These are phyloP conservation scores for Cadophora luteo-olivacea DNA, from an alignment of 2,329 filamentous ascomycete genomes.

Conservation along the genomic window DNA sequence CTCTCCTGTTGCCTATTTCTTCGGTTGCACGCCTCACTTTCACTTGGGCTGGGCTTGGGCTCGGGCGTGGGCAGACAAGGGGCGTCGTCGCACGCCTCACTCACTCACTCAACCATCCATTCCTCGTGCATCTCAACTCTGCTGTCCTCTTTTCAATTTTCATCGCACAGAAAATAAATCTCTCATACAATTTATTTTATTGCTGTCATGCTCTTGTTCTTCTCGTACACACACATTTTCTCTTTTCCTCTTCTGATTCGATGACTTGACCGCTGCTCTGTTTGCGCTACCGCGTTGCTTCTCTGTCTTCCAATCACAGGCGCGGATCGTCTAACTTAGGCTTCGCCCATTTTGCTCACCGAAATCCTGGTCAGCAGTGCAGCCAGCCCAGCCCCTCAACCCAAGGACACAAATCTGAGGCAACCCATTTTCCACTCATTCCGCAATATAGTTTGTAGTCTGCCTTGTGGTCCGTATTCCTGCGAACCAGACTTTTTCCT, in stretches of 20 bases:
- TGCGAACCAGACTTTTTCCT: conserved; percentile 27
- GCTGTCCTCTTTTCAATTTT: neutral
- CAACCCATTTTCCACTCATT: conserved; percentile 3
- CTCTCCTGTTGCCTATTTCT: conserved; percentile 28
- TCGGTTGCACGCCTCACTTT: conserved; percentile 37
- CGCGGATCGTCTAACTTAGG: neutral
- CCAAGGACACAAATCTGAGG: conserved; percentile 3
- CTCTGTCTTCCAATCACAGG: conserved; percentile 16
- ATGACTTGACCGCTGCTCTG: conserved; percentile 17
- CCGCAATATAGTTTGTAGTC: conserved; percentile 35
- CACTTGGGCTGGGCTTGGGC: neutral
- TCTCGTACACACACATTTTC: conserved; percentile 6
- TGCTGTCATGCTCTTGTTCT: neutral
- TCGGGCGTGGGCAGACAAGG: neutral
- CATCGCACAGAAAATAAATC: conserved; percentile 11
- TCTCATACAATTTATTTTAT: conserved; percentile 3
- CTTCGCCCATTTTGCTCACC: conserved; percentile 28
- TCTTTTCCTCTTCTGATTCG: conserved; percentile 23
- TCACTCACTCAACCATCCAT: conserved; percentile 11
- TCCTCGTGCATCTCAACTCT: neutral
- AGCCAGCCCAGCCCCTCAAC: conserved; percentile 4
- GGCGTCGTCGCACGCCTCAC: conserved; percentile 29
- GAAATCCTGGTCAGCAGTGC: conserved; percentile 24
- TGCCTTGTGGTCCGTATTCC: conserved; percentile 30
- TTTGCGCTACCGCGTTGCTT: conserved; percentile 16